phyloP scores from a whole-genome alignment of 495 filamentous ascomycete genomes.

The Penicillium canescens region DNA sequence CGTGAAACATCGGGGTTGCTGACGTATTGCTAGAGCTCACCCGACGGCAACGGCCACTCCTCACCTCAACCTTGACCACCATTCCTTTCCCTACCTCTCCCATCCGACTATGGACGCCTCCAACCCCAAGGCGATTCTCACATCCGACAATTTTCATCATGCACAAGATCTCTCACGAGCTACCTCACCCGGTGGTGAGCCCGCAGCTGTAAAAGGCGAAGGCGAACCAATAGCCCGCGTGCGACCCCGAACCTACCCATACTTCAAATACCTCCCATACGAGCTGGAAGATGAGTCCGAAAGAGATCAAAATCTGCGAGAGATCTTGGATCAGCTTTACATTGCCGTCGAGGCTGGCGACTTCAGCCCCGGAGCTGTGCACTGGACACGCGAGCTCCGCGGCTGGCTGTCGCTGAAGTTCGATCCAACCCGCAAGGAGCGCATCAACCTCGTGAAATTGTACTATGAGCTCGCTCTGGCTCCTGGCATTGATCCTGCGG shows the following conservation, averaged over 20 bases:
- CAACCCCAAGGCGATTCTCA: conserved; percentile 39
- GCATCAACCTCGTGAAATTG: conserved; percentile 80
- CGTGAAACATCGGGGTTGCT: conserved; percentile 16
- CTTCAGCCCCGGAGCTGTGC: conserved; percentile 87
- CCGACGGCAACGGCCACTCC: conserved; percentile 26
- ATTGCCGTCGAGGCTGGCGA: conserved; percentile 89
- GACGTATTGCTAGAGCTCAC: conserved; percentile 33
- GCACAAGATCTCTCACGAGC: conserved; percentile 58
- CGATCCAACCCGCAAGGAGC: conserved; percentile 79
- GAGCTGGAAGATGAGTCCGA: conserved; percentile 73
- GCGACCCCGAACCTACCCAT: conserved; percentile 89
- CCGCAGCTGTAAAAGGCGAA: conserved; percentile 52
- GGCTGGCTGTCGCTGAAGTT: conserved; percentile 97
- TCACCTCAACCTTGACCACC: conserved; percentile 20
- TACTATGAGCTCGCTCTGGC: conserved; percentile 95
- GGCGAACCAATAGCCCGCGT: conserved; percentile 63
- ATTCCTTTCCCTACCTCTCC: conserved; percentile 5
- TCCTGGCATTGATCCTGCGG: conserved; percentile 78
- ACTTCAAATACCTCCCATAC: conserved; percentile 87
- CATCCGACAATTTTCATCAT: conserved; percentile 49
- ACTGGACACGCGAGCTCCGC: conserved; percentile 95
- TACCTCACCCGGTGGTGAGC: conserved; percentile 66
- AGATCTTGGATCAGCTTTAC: conserved; percentile 90
- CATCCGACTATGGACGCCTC: conserved; percentile 42
- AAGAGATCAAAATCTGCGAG: conserved; percentile 70